Base-by-base conservation (phyloP, 2,329 filamentous ascomycete genomes). In the Beauveria rudraprayagi region DNA sequence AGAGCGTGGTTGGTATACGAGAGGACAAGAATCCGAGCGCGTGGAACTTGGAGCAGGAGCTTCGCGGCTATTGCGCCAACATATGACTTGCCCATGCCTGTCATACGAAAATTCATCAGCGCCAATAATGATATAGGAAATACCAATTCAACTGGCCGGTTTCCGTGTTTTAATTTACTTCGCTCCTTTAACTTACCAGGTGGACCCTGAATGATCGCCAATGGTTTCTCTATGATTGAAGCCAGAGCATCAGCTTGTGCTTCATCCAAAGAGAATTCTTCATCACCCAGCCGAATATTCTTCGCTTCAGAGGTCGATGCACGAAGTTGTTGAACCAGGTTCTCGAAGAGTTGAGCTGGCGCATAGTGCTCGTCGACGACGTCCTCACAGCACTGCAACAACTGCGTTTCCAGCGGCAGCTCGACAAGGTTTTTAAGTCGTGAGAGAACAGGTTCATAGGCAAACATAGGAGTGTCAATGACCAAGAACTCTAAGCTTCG, bases 51-150 rank as follows among this genome's bases (percentile, higher is more conserved):
- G 22, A 84, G 71, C 0, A 92, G 67, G 0, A 77, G 70, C 57
- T 85, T 85, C 0, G 83, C 80, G 1, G 87, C 74, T 2, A 88
- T 72, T 0, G 87, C 84, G 0, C 89, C 89, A 3, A 90, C 80
- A 63, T 90, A 90, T 0, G 87, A 90, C 65, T 92, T 92, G 1
- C 89, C 89, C 0, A 88, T 92, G 0, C 87, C 85, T 86, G 51
- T 22, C 50, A 62, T 43, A 1, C 2, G 34, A 60, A 24, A 60
- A 24, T 2, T 5, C 3, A 37, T 60, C 6, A 52, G 59, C 56
- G 62, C 43, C 54, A 26, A 43, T 19, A 16, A 37, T 2, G 22
- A 19, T 26, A 34, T 37, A 44, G 14, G 7, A 50, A 51, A 28
- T 46, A 34, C 10, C 4, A 2, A 16, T 37, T 0, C 11, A 16